Conservation (phyloP, 495 filamentous ascomycete genomes). For the Oleoguttula mirabilis region DNA sequence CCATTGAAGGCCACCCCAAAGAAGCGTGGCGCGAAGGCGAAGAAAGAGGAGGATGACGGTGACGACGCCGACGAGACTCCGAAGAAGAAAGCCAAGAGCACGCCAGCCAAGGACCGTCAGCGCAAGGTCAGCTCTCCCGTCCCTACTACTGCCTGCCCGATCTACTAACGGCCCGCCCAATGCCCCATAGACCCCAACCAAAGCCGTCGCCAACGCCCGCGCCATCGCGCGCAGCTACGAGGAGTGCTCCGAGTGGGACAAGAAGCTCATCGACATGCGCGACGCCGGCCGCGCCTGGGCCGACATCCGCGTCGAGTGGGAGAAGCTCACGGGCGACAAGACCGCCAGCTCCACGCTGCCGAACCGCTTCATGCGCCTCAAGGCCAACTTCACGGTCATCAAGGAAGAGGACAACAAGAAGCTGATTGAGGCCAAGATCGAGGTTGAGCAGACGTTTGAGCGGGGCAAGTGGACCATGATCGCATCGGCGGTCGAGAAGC, state of each 20-base stretch:
- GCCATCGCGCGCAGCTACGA: constrained; percentile 3
- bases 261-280: constrained; percentile 7
- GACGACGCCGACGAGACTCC: background rate
- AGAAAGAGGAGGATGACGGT: background rate
- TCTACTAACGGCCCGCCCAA: no score
- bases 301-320: constrained; percentile 1
- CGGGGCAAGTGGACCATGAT: constrained; percentile 7
- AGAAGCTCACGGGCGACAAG: constrained; percentile 4
- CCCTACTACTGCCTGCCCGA: background rate
- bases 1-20: background rate
- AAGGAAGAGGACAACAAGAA: constrained; percentile 5
- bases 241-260: constrained; percentile 4
- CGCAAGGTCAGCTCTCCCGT: background rate
- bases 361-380: constrained; percentile 8
- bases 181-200: background rate
- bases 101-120: background rate
- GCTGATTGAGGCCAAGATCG: constrained; percentile 8
- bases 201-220: background rate
- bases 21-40: background rate
- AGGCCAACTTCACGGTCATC: constrained; percentile 7
- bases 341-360: constrained; percentile 3
- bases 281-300: constrained; percentile 3
- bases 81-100: background rate
- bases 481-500: background rate
- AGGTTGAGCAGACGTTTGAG: constrained; percentile 7